These are phyloP conservation scores for Phaeosphaeriaceae sp. DNA, from an alignment of 2,329 filamentous ascomycete species.

Conservation along the genomic window DNA sequence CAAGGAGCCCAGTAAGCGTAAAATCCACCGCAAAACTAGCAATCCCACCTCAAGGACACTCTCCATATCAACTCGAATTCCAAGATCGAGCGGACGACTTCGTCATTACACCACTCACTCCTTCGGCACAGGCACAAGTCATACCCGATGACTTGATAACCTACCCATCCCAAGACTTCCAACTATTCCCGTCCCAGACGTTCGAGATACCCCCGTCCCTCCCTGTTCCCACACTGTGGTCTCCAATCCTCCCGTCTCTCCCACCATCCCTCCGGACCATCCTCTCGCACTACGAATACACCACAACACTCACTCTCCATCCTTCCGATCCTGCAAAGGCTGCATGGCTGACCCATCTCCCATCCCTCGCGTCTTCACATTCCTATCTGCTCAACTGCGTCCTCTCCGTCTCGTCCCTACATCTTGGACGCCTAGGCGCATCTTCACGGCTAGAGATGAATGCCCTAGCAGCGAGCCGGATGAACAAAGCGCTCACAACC, in stretches of 20 bases:
- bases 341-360: constrained; percentile 43
- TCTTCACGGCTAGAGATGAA: constrained; percentile 30
- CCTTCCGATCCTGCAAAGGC: constrained; percentile 39
- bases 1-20: neutral
- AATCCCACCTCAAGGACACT: neutral
- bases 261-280: constrained; percentile 33
- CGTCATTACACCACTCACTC: neutral
- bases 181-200: neutral
- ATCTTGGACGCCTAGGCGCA: constrained; percentile 51
- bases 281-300: constrained; percentile 45
- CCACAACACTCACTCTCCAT: constrained; percentile 40
- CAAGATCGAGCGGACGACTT: neutral
- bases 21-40: neutral
- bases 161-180: neutral
- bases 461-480: constrained; percentile 37
- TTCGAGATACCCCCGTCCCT: constrained; percentile 28
- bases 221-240: constrained; percentile 39
- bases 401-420: constrained; percentile 55
- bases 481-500: constrained; percentile 42
- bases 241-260: constrained; percentile 32
- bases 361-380: constrained; percentile 51
- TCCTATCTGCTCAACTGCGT: constrained; percentile 56
- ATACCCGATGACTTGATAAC: neutral
- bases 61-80: neutral
- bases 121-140: neutral